Evolutionary conservation across 2,329 filamentous ascomycete genomes (phyloP).

Genomic region (Calonectria pteridis): DNA sequence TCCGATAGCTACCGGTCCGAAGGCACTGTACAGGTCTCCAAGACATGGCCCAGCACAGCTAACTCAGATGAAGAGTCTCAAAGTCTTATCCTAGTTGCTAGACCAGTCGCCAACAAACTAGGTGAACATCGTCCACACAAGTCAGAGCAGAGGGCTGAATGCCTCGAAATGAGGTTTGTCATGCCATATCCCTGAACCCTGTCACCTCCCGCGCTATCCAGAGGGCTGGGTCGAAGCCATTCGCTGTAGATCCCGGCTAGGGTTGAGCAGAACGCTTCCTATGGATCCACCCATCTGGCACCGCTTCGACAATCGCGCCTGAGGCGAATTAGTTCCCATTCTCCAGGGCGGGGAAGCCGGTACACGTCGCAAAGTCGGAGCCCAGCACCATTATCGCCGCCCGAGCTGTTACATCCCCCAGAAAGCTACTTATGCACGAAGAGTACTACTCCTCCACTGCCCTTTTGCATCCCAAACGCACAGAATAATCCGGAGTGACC

Average conservation of each 20-base stretch:
- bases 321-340: constrained; percentile 24
- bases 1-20: neutral
- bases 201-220: constrained; percentile 40
- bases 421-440: constrained; percentile 22
- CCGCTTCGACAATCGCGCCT: constrained; percentile 26
- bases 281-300: constrained; percentile 25
- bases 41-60: neutral
- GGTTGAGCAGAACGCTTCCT: constrained; percentile 24
- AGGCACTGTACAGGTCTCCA: neutral
- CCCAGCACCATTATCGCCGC: constrained; percentile 12
- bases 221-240: constrained; percentile 39
- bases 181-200: constrained; percentile 40
- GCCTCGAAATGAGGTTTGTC: constrained; percentile 37
- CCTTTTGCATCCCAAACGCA: neutral
- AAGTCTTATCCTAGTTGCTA: neutral
- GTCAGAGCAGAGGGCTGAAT: constrained; percentile 20
- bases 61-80: constrained; percentile 28
- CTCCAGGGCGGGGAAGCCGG: constrained; percentile 22
- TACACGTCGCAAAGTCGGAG: constrained; percentile 16
- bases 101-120: neutral
- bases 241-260: constrained; percentile 28
- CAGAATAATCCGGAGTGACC: neutral
- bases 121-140: constrained; percentile 28
- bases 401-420: neutral
- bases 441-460: constrained; percentile 16